phyloP scores from a whole-genome alignment of 495 filamentous ascomycete genomes.

The Lepidopterella palustris region DNA sequence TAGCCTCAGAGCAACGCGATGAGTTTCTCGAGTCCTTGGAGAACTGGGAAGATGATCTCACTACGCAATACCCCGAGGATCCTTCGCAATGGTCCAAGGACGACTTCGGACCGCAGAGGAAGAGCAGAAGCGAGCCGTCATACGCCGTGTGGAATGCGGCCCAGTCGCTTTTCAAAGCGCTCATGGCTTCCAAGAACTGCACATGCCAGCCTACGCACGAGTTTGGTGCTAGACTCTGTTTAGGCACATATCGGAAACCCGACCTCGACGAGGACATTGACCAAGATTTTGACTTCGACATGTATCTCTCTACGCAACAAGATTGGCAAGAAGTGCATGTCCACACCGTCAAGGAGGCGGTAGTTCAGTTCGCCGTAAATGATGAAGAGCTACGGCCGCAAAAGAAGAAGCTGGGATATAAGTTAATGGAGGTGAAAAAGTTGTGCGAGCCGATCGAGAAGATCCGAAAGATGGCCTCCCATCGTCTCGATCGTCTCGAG shows the following conservation, averaged over 20 bases:
- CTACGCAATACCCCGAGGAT: too few relatives aligned
- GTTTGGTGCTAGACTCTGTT: not conserved
- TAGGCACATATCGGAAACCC: not conserved
- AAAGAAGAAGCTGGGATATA: not conserved
- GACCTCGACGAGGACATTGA: not conserved
- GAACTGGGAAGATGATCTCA: too few relatives aligned
- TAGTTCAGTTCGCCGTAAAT: not conserved
- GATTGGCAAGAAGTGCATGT: not conserved
- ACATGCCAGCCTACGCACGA: not conserved
- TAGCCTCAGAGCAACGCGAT: too few relatives aligned
- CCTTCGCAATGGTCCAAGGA: too few relatives aligned
- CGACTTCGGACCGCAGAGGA: too few relatives aligned
- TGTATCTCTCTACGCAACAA: not conserved
- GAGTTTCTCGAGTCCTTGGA: too few relatives aligned
- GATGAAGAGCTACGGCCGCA: not conserved
- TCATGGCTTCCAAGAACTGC: not conserved
- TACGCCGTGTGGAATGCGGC: too few relatives aligned
- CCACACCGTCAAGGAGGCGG: not conserved
- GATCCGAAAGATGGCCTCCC: not conserved
- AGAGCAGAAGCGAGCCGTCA: too few relatives aligned
- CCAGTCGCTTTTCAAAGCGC: not conserved
- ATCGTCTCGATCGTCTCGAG: not conserved
- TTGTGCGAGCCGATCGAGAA: not conserved
- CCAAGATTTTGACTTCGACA: not conserved
- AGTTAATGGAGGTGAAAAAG: not conserved